Conservation (phyloP, 2,329 filamentous ascomycete genomes). For the Tolypocladium cylindrosporum region DNA sequence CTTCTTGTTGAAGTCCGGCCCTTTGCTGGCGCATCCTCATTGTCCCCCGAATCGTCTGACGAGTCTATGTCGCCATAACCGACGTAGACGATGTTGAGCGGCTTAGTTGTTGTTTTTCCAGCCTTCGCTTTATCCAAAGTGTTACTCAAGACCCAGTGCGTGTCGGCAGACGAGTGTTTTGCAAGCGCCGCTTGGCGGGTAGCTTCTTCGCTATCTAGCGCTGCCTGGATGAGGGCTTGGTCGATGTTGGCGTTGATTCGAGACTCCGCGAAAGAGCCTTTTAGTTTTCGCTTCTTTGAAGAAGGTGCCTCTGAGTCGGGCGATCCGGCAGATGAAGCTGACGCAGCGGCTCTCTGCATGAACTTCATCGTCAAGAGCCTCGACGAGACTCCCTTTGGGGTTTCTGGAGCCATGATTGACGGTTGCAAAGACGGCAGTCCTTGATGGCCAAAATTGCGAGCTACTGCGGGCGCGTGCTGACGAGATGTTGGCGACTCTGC, state of each 20-base stretch:
- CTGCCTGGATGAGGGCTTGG: constrained; percentile 50
- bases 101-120: constrained; percentile 21
- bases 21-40: constrained; percentile 21
- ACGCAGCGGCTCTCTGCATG: constrained; percentile 78
- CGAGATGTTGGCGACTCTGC: neutral
- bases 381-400: constrained; percentile 65
- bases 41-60: constrained; percentile 21
- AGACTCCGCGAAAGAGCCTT: constrained; percentile 25
- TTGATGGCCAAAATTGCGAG: neutral
- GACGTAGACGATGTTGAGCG: constrained; percentile 49
- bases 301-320: constrained; percentile 39
- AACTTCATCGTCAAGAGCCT: constrained; percentile 93
- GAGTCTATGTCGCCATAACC: constrained; percentile 41
- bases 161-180: constrained; percentile 56
- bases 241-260: constrained; percentile 34
- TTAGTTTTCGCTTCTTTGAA: constrained; percentile 53
- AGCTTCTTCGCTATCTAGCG: constrained; percentile 56
- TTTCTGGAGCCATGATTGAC: constrained; percentile 36
- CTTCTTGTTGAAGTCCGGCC: constrained; percentile 27
- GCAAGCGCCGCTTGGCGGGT: constrained; percentile 53
- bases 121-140: constrained; percentile 13
- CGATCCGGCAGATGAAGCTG: constrained; percentile 34
- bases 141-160: constrained; percentile 64
- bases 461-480: neutral
- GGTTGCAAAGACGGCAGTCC: neutral